Conservation (phyloP, 2,329 filamentous ascomycete genomes). For the Beauveria scarabaeidicola region DNA sequence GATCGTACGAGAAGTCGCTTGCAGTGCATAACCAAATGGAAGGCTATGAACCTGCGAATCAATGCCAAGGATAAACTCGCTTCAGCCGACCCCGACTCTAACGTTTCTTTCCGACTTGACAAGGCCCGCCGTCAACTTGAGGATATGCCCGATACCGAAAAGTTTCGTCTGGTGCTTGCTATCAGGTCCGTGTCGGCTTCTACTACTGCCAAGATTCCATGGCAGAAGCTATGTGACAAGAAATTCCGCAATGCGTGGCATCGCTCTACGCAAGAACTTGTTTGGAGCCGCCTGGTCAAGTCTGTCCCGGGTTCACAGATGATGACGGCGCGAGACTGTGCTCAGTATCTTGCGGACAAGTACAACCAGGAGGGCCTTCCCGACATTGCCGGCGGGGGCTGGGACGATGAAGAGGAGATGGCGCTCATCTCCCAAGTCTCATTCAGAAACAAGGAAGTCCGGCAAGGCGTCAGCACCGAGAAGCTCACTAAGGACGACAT, state of each 20-base stretch:
- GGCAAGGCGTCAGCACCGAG: conserved; percentile 21
- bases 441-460: conserved; percentile 1
- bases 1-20: conserved; percentile 52
- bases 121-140: conserved; percentile 34
- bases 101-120: conserved; percentile 34
- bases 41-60: conserved; percentile 31
- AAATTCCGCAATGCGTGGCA: conserved; percentile 31
- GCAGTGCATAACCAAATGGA: conserved; percentile 64
- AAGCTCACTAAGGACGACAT: conserved; percentile 18
- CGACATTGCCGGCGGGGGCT: conserved; percentile 22
- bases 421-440: conserved; percentile 17
- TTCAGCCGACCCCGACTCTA: conserved; percentile 24
- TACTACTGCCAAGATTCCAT: conserved; percentile 35
- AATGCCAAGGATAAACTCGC: conserved; percentile 25
- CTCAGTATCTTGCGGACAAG: conserved; percentile 26
- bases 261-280: conserved; percentile 27
- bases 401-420: conserved; percentile 26
- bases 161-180: conserved; percentile 33
- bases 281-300: conserved; percentile 32
- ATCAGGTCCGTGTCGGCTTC: conserved; percentile 33
- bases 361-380: conserved; percentile 28
- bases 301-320: conserved; percentile 24
- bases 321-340: conserved; percentile 26
- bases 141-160: conserved; percentile 36
- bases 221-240: conserved; percentile 36